Percentiles rank a stretch among this genome's conserved stretches.
These are phyloP conservation scores for Salix viminalis DNA, from an alignment of 345 rosid species.

Conservation along the genomic window DNA sequence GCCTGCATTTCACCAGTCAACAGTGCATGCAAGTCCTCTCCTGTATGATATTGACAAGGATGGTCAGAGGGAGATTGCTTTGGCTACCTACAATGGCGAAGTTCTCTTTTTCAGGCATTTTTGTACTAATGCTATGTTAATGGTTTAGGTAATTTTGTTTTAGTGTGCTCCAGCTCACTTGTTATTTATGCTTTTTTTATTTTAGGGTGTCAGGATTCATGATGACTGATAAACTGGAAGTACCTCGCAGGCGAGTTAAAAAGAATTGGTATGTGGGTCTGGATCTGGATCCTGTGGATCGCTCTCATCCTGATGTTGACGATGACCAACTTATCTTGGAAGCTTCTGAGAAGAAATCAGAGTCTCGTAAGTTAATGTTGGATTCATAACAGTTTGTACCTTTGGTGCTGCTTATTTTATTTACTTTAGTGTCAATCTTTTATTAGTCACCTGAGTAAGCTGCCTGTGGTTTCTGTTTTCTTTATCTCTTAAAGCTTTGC, in stretches of 20 bases:
- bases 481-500: background rate
- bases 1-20: constrained; percentile 99
- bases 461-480: background rate
- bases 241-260: constrained; percentile 82
- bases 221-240: constrained; percentile 89
- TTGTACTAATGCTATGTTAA: background rate
- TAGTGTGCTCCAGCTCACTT: background rate
- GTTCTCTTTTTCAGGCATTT: constrained; percentile 88
- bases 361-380: constrained; percentile 51
- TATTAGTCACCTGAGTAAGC: constrained; percentile 1
- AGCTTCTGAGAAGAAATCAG: constrained; percentile 48
- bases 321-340: constrained; percentile 61
- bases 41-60: constrained; percentile 93
- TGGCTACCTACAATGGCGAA: constrained; percentile 96
- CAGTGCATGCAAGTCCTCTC: constrained; percentile 95
- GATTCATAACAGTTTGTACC: background rate
- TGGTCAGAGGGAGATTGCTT: constrained; percentile 88
- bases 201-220: constrained; percentile 88
- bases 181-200: constrained; percentile 5
- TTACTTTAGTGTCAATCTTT: background rate
- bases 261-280: constrained; percentile 93
- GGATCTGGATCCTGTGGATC: constrained; percentile 84
- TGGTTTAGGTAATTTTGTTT: background rate
- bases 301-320: constrained; percentile 87
- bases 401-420: background rate